A percentile compares a stretch with the other conserved stretches of the same genome.
Conservation (phyloP, 2,329 filamentous ascomycete species). For the Monosporascus sp. region DNA sequence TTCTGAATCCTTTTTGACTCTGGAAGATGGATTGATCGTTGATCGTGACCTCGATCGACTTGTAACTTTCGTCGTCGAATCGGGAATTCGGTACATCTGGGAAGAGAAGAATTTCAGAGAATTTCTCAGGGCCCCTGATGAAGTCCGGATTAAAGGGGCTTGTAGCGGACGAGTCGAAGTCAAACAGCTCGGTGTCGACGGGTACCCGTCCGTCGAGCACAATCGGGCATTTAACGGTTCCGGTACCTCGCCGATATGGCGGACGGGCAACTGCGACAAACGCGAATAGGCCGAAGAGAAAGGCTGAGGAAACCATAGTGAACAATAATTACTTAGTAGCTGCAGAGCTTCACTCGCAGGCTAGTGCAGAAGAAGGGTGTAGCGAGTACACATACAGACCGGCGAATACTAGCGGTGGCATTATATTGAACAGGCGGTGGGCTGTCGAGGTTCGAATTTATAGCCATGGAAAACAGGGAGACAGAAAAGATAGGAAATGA, state of each 20-base stretch:
- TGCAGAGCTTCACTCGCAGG: neutral
- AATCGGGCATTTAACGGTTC: conserved; percentile 22
- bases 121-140: conserved; percentile 22
- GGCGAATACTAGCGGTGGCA: neutral
- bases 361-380: neutral
- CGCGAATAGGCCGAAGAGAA: conserved; percentile 15
- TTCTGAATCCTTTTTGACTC: conserved; percentile 40
- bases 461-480: neutral
- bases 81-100: conserved; percentile 25
- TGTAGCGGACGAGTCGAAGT: conserved; percentile 27
- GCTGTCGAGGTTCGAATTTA: neutral
- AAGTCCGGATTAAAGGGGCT: conserved; percentile 27
- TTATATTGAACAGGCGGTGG: neutral
- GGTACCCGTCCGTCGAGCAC: conserved; percentile 23
- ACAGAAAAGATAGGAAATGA: neutral
- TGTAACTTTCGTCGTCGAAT: conserved; percentile 34
- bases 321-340: neutral
- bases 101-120: conserved; percentile 23
- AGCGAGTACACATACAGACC: neutral
- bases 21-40: conserved; percentile 40
- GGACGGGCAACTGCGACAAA: conserved; percentile 8
- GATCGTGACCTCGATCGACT: conserved; percentile 39
- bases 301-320: conserved; percentile 5
- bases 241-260: conserved; percentile 10
- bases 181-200: conserved; percentile 15